A percentile compares a stretch with the other conserved stretches of the same genome.
phyloP scores from a whole-genome alignment of 2,329 filamentous ascomycete species.

The Cordyceps cicadae region DNA sequence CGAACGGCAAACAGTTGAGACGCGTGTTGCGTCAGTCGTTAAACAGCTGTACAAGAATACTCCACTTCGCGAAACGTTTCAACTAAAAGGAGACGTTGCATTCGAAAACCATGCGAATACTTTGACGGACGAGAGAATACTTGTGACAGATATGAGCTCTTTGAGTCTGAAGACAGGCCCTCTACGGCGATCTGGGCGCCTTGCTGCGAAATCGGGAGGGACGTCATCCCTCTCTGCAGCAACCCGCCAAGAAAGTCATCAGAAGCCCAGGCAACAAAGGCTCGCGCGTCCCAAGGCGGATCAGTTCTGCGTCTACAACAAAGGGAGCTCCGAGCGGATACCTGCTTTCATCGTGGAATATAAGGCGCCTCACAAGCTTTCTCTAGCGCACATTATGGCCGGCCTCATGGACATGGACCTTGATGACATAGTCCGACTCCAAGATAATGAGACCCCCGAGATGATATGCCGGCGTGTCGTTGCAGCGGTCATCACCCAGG shows the following conservation, averaged over 20 bases:
- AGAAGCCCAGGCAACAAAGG: not conserved
- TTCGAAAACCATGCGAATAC: slow-evolving; percentile 6
- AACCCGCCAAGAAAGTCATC: not conserved
- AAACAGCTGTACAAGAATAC: not conserved
- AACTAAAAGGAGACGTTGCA: slow-evolving; percentile 1
- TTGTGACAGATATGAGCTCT: not conserved
- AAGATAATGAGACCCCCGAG: not conserved
- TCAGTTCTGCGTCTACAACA: slow-evolving; percentile 2
- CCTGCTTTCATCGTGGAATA: not conserved
- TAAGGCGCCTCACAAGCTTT: not conserved
- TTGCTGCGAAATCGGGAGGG: not conserved
- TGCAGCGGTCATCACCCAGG: not conserved
- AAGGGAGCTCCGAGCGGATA: not conserved
- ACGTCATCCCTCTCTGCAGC: not conserved
- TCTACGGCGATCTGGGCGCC: not conserved
- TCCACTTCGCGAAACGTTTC: not conserved
- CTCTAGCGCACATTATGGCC: too few species aligned
- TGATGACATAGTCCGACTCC: not conserved
- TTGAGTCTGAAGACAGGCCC: not conserved
- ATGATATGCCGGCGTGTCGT: not conserved
- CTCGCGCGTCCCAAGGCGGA: not conserved
- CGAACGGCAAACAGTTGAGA: slow-evolving; percentile 4
- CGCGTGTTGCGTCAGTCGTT: not conserved
- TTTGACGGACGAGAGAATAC: not conserved
- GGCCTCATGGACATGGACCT: not conserved